Evolutionary conservation across 2,329 filamentous ascomycete genomes (phyloP).

Genomic region (Graphilbum fragrans): DNA sequence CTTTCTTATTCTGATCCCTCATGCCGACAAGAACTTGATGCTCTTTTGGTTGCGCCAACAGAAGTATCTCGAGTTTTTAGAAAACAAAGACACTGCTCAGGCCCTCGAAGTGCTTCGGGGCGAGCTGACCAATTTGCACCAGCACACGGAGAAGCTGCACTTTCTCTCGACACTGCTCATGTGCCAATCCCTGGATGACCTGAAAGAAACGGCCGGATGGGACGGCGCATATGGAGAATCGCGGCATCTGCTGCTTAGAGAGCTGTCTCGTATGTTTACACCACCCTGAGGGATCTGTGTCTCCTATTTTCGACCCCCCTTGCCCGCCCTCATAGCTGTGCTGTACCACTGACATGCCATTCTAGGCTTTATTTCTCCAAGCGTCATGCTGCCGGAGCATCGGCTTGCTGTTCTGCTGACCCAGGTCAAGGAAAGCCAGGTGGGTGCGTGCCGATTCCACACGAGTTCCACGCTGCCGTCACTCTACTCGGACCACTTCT

Average conservation of each 20-base stretch:
- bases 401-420: slow-evolving; percentile 70
- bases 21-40: slow-evolving; percentile 68
- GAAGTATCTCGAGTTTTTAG: slow-evolving; percentile 86
- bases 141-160: slow-evolving; percentile 66
- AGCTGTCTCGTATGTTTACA: slow-evolving; percentile 52
- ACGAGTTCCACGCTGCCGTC: slow-evolving; percentile 70
- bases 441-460: slow-evolving; percentile 77
- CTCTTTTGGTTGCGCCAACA: slow-evolving; percentile 82
- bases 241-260: slow-evolving; percentile 60
- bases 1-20: slow-evolving; percentile 63
- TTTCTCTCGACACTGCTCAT: slow-evolving; percentile 82
- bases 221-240: slow-evolving; percentile 69
- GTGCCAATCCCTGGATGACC: slow-evolving; percentile 67
- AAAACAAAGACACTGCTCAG: slow-evolving; percentile 57
- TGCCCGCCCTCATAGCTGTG: too few species aligned
- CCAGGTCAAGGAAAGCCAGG: slow-evolving; percentile 74
- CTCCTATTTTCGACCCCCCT: too few species aligned
- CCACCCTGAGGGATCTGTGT: too few species aligned
- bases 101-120: slow-evolving; percentile 76
- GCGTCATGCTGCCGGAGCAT: slow-evolving; percentile 92
- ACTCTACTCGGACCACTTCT: slow-evolving; percentile 79
- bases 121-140: slow-evolving; percentile 77
- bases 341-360: too few species aligned
- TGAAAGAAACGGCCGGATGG: slow-evolving; percentile 70
- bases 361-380: slow-evolving; percentile 75